phyloP scores from a whole-genome alignment of 768 basidiomycete species.

The Termitomyces sp. region DNA sequence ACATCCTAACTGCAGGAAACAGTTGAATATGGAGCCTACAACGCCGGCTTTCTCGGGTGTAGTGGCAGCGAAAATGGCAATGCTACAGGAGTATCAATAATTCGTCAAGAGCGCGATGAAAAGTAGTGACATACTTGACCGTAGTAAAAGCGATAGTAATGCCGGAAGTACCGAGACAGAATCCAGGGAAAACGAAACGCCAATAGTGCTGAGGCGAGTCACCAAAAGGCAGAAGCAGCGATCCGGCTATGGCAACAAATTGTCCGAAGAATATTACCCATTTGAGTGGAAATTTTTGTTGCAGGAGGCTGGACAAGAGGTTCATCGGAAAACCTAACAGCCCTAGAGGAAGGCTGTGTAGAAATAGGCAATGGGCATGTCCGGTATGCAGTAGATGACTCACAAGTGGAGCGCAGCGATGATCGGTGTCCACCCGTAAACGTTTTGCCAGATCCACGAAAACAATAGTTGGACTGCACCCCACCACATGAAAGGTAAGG shows the following conservation, averaged over 20 bases:
- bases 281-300: background rate
- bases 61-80: background rate
- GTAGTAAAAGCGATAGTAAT: background rate
- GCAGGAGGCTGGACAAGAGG: too few relatives aligned
- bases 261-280: background rate
- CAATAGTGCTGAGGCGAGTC: too few relatives aligned
- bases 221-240: background rate
- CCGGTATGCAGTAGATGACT: background rate
- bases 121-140: background rate
- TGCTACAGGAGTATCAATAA: background rate
- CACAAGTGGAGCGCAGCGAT: background rate
- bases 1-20: too few relatives aligned
- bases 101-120: too few relatives aligned
- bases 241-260: background rate
- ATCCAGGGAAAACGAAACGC: background rate
- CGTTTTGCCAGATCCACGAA: background rate
- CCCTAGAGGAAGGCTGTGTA: background rate
- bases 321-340: background rate
- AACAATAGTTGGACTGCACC: too few relatives aligned
- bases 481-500: background rate
- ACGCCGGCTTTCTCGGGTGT: background rate
- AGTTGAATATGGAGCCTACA: too few relatives aligned
- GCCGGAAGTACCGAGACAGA: background rate
- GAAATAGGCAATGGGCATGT: background rate
- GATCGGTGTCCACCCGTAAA: background rate